phyloP scores from a whole-genome alignment of 768 basidiomycete genomes.

The Russula earlei region DNA sequence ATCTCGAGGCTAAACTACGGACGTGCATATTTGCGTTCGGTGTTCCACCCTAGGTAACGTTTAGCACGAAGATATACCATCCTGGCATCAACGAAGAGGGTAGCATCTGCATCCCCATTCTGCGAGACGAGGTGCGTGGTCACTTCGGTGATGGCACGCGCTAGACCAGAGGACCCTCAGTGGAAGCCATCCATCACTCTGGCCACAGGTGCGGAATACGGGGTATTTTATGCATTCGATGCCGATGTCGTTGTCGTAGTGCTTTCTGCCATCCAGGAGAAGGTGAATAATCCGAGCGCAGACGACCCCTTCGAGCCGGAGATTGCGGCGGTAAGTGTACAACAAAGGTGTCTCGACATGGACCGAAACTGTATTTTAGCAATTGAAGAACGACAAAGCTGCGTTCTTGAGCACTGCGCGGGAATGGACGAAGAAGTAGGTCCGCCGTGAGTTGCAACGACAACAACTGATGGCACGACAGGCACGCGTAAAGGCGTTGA shows the following conservation, averaged over 20 bases:
- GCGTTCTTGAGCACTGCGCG: constrained; percentile 72
- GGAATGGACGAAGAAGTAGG: constrained; percentile 79
- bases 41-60: constrained; percentile 49
- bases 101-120: constrained; percentile 71
- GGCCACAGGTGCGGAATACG: constrained; percentile 43
- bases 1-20: not conserved
- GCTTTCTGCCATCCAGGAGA: constrained; percentile 67
- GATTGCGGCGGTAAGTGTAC: constrained; percentile 67
- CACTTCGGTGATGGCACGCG: not conserved
- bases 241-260: constrained; percentile 35
- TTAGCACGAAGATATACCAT: constrained; percentile 82
- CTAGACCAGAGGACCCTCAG: constrained; percentile 30
- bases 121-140: constrained; percentile 66
- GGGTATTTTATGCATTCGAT: no score
- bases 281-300: constrained; percentile 78
- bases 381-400: constrained; percentile 65
- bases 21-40: not conserved
- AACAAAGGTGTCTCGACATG: no score
- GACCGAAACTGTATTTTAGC: no score
- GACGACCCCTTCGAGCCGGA: constrained; percentile 88
- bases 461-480: not conserved
- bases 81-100: constrained; percentile 89
- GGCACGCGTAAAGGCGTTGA: constrained; percentile 11
- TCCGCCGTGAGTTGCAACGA: no score
- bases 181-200: constrained; percentile 81